Evolutionary conservation across 148 eudicot genomes (phyloP).

Genomic region (Camellia japonica): DNA sequence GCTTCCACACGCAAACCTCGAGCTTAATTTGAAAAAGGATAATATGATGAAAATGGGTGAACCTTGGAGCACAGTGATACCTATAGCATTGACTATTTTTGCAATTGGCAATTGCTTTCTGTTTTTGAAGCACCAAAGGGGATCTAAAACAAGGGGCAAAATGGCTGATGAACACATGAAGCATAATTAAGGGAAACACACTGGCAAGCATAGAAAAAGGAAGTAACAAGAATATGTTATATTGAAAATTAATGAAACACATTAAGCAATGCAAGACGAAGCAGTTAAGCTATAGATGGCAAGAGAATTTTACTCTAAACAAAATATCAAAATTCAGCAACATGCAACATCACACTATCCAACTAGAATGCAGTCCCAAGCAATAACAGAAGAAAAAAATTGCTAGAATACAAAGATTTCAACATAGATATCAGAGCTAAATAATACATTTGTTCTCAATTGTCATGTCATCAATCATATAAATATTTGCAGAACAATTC

Average conservation of each 20-base stretch:
- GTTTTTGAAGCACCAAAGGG: neutral
- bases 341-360: neutral
- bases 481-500: neutral
- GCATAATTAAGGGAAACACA: neutral
- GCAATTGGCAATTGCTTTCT: neutral
- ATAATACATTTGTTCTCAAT: neutral
- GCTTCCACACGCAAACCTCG: neutral
- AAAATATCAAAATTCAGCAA: neutral
- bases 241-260: neutral
- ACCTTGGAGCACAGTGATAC: neutral
- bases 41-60: slow-evolving; percentile 1
- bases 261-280: neutral
- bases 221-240: neutral
- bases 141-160: neutral
- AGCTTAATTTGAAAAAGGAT: neutral
- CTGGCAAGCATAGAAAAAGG: neutral
- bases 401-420: neutral
- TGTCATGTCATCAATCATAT: slow-evolving; percentile 1
- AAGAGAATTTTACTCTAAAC: neutral
- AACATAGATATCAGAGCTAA: neutral
- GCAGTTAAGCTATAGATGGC: neutral
- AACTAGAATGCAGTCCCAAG: neutral
- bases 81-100: neutral
- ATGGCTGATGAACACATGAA: neutral
- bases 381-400: neutral